Evolutionary conservation across 1,139 yeast genomes (phyloP).

Genomic region (Arxiozyma slooffiae): DNA sequence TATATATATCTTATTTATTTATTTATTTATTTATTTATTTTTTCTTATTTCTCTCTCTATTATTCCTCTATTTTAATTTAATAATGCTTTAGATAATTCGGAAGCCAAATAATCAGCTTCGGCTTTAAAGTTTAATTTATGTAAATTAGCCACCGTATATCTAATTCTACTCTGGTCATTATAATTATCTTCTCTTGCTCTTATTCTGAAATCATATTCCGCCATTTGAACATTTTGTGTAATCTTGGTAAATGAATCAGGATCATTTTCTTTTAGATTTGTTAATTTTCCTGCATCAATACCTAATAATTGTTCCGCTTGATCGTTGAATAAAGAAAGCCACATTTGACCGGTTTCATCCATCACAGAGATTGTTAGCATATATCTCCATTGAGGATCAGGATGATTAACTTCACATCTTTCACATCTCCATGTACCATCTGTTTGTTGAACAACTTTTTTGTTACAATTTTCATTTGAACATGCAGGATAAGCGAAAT

Average conservation of each 20-base stretch:
- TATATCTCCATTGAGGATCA: conserved; percentile 69
- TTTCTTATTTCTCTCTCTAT: neutral
- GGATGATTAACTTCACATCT: conserved; percentile 65
- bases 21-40: neutral
- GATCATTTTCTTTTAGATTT: conserved; percentile 41
- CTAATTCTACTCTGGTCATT: conserved; percentile 72
- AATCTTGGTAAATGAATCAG: conserved; percentile 39
- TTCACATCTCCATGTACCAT: conserved; percentile 87
- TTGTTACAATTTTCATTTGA: conserved; percentile 63
- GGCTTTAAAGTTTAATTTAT: conserved; percentile 46
- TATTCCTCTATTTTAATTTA: neutral
- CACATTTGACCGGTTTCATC: conserved; percentile 81
- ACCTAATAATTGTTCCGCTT: conserved; percentile 62
- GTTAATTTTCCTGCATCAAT: conserved; percentile 59
- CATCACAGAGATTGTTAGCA: conserved; percentile 58
- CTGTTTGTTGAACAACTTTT: conserved; percentile 65
- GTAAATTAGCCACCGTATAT: conserved; percentile 52
- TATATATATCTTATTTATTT: no score
- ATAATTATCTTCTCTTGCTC: conserved; percentile 76
- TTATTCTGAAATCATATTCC: conserved; percentile 63
- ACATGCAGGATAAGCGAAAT: conserved; percentile 89
- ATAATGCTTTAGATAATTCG: conserved; percentile 18
- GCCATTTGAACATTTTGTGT: conserved; percentile 50
- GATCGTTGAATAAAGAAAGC: conserved; percentile 81
- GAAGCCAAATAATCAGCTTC: conserved; percentile 53